Base-by-base conservation (phyloP, 495 filamentous ascomycete genomes). In the Polyplosphaeria fusca region DNA sequence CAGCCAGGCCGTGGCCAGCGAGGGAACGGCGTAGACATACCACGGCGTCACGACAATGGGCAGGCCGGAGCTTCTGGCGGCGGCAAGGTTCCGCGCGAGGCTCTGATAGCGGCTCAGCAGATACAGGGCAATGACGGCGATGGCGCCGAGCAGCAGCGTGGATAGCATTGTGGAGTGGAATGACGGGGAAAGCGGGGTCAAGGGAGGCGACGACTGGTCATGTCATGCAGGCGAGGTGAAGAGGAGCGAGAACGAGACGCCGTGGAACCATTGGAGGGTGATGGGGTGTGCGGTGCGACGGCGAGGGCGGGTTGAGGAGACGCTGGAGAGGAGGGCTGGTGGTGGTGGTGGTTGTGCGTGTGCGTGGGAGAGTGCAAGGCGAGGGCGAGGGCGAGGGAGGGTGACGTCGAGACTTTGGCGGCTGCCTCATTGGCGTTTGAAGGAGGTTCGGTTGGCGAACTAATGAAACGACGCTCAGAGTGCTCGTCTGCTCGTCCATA, bases 1-100 rank as follows among this genome's bases (percentile, higher is more conserved):
- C 4, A 83, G 18, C 26, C 38, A 43, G 43, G 73, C 67, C 0
- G 76, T 77, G 32, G 77, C 61, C 32, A 82, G 71, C 75, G 80
- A 83, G 18, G 72, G 19, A n/a, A 68, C 56, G 50, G 73, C 74
- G 55, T 70, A 68, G 0, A 59, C 52, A 54, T 71, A 66, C 23
- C 68, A 26, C 12, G 72, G 73, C 13, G 49, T 25, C 22, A 66
- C 40, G 1, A 72, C 55, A 38, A 72, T 68, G 13, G 68, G 70
- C 44, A 73, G 57, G 3, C 72, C 72, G 11, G 71, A 72, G 32
- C 52, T 58, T 51, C 69, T 70, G 20, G 71, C 71, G 13, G 46
- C 62, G 0, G 63, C 65, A 9, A 75, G 52, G 49, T 75, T 72
- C 27, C 55, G 54, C 5, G 22, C 19, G 45, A 72, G 67, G 24